A percentile compares a stretch with the other conserved stretches of the same genome.
Evolutionary conservation across 1,284 basidiomycete genomes (phyloP).

Genomic region (Tilletiopsis washingtonensis): DNA sequence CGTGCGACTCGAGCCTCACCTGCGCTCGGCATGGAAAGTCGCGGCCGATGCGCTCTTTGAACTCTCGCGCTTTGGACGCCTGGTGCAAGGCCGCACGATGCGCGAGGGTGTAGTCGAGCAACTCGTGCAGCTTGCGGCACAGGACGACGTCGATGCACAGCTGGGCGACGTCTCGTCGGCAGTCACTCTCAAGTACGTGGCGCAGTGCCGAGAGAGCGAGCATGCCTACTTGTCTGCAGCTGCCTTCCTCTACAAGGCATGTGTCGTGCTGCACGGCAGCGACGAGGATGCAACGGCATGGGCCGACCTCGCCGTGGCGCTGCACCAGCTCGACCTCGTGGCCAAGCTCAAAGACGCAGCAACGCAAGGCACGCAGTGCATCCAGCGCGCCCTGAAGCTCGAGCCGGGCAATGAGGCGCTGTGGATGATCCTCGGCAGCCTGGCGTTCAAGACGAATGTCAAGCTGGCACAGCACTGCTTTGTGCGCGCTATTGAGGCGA

Average conservation of each 20-base stretch:
- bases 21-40: conserved; percentile 66
- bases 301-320: conserved; percentile 37
- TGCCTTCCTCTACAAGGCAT: conserved; percentile 36
- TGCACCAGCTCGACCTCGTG: conserved; percentile 19
- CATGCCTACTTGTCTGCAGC: not conserved
- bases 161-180: conserved; percentile 25
- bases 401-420: conserved; percentile 67
- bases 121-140: conserved; percentile 3
- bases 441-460: conserved; percentile 63
- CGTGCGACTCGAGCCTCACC: conserved; percentile 51
- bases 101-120: conserved; percentile 5
- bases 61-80: conserved; percentile 10
- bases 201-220: not conserved
- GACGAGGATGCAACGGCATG: conserved; percentile 38
- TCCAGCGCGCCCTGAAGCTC: conserved; percentile 68
- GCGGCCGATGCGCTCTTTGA: conserved; percentile 66
- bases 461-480: conserved; percentile 83
- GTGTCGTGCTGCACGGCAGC: conserved; percentile 24
- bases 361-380: conserved; percentile 56
- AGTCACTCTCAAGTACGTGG: conserved; percentile 9
- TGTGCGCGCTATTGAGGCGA: conserved; percentile 76
- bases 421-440: conserved; percentile 74
- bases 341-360: not conserved
- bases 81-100: conserved; percentile 8
- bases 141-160: conserved; percentile 18